Conservation (phyloP, 2,329 filamentous ascomycete species). For the Amphichorda felina region DNA sequence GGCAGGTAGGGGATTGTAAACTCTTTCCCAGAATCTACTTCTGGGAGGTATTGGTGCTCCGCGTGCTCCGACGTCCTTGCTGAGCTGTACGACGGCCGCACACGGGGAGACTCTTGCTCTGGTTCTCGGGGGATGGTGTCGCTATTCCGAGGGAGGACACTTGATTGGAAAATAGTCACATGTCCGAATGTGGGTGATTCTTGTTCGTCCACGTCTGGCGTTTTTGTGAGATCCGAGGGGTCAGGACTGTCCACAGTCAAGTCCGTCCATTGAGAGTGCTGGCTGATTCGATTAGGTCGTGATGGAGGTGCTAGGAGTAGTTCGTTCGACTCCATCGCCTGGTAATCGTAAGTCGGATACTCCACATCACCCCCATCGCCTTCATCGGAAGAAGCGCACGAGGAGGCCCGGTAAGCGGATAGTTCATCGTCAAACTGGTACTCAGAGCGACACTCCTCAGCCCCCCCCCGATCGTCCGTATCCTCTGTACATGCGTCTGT, state of each 20-base stretch:
- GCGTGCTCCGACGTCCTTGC: constrained; percentile 12
- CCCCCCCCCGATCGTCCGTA: constrained; percentile 17
- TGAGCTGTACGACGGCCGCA: constrained; percentile 6
- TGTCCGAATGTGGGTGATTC: constrained; percentile 16
- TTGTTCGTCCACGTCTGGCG: constrained; percentile 14
- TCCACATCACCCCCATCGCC: constrained; percentile 13
- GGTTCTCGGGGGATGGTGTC: constrained; percentile 9
- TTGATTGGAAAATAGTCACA: constrained; percentile 18
- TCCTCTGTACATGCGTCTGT: constrained; percentile 24
- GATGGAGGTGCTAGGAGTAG: constrained; percentile 35
- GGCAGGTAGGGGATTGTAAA: constrained; percentile 34
- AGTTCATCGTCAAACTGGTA: constrained; percentile 14
- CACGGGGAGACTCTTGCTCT: not conserved
- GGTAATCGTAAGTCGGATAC: constrained; percentile 1
- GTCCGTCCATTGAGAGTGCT: constrained; percentile 49
- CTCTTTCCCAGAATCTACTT: constrained; percentile 37
- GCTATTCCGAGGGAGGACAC: constrained; percentile 14
- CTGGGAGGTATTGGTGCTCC: constrained; percentile 30
- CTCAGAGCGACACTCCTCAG: constrained; percentile 14
- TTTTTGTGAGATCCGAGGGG: constrained; percentile 15
- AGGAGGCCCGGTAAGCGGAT: constrained; percentile 24
- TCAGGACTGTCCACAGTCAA: constrained; percentile 43
- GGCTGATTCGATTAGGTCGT: constrained; percentile 35
- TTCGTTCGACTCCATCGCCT: constrained; percentile 27
- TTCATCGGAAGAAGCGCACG: constrained; percentile 25